These are phyloP conservation scores for Citrus australasica DNA, from an alignment of 345 rosid species.

Conservation along the genomic window DNA sequence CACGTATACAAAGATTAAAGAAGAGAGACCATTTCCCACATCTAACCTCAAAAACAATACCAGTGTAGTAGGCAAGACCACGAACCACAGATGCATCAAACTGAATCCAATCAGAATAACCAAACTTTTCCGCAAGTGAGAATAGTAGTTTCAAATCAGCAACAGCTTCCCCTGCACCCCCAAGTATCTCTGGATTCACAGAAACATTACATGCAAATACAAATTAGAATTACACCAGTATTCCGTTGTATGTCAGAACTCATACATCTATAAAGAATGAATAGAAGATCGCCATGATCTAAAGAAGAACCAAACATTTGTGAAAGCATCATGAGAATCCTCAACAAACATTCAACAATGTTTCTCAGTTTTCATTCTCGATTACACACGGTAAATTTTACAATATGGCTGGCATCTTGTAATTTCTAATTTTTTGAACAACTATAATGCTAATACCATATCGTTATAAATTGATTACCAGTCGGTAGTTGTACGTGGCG, in stretches of 20 bases:
- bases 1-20: neutral
- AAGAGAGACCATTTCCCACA: constrained; percentile 5
- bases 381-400: neutral
- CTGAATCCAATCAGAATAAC: constrained; percentile 90
- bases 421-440: neutral
- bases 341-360: neutral
- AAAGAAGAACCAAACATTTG: neutral
- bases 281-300: neutral
- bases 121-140: constrained; percentile 85
- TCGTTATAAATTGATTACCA: no score
- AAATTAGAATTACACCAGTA: neutral
- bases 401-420: neutral
- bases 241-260: neutral
- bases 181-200: constrained; percentile 56
- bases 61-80: constrained; percentile 97
- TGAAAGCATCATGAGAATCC: neutral
- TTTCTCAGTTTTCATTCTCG: neutral
- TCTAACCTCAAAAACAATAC: constrained; percentile 94
- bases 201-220: constrained; percentile 8
- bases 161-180: constrained; percentile 83
- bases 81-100: constrained; percentile 97
- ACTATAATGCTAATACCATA: neutral
- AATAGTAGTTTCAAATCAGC: constrained; percentile 74
- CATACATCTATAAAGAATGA: neutral
- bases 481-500: no score